These are phyloP conservation scores for Phaffomyces thermotolerans DNA, from an alignment of 805 yeast species.

Conservation along the genomic window DNA sequence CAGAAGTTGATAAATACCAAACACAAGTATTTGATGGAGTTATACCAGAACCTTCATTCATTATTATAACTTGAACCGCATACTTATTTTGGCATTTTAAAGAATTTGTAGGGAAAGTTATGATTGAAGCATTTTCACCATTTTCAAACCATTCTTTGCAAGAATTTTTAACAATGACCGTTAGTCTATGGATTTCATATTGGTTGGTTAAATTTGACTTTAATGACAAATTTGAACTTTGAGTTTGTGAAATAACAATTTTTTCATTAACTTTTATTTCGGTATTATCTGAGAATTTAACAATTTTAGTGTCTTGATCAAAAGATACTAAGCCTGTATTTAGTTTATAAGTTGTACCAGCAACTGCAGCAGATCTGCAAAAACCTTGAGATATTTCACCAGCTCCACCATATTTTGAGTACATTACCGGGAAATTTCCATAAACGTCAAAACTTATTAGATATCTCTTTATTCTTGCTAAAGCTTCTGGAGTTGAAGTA, in stretches of 20 bases:
- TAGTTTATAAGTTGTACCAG: slow-evolving; percentile 88
- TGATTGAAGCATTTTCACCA: slow-evolving; percentile 76
- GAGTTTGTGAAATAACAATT: slow-evolving; percentile 70
- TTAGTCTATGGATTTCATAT: slow-evolving; percentile 63
- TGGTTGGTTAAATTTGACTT: slow-evolving; percentile 37
- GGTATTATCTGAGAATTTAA: slow-evolving; percentile 70
- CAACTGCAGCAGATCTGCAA: slow-evolving; percentile 96
- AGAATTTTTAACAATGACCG: slow-evolving; percentile 76
- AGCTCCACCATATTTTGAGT: slow-evolving; percentile 90
- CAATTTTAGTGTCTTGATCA: slow-evolving; percentile 61
- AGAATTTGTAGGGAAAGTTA: slow-evolving; percentile 86
- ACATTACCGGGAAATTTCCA: slow-evolving; percentile 89
- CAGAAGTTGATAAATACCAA: slow-evolving; percentile 84
- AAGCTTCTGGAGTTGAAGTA: slow-evolving; percentile 64
- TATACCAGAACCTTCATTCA: slow-evolving; percentile 82
- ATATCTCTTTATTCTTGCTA: slow-evolving; percentile 77
- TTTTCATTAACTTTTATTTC: slow-evolving; percentile 71
- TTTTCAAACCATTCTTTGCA: slow-evolving; percentile 91
- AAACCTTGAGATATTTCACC: slow-evolving; percentile 96
- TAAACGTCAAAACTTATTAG: slow-evolving; percentile 81
- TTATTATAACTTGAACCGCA: slow-evolving; percentile 81
- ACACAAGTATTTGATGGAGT: slow-evolving; percentile 83
- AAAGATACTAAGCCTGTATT: slow-evolving; percentile 57
- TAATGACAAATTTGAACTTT: slow-evolving; percentile 34
- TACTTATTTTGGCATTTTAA: slow-evolving; percentile 53